These are phyloP conservation scores for Amphicarpaea edgeworthii DNA, from an alignment of 306 rosid species.

Conservation along the genomic window DNA sequence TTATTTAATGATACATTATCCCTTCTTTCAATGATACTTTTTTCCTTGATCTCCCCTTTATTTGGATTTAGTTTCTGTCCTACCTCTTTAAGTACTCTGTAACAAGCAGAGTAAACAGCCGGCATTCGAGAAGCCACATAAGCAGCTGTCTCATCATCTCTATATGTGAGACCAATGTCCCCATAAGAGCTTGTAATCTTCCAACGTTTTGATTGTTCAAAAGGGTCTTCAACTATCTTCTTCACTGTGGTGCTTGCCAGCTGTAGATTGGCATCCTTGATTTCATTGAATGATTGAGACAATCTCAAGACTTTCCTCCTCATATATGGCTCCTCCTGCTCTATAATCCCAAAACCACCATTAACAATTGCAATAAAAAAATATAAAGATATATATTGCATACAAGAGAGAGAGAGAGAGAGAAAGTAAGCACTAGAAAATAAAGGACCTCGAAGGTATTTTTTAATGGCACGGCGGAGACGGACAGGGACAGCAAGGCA, in stretches of 20 bases:
- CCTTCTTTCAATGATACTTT: constrained; percentile 11
- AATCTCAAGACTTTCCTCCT: constrained; percentile 83
- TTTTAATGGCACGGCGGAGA: constrained; percentile 89
- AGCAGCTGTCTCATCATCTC: constrained; percentile 81
- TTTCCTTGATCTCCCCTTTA: background rate
- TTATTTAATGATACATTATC: constrained; percentile 14
- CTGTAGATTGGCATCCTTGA: constrained; percentile 77
- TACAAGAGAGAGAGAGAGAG: background rate
- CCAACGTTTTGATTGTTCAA: constrained; percentile 84
- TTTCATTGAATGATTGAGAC: constrained; percentile 73
- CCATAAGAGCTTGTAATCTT: constrained; percentile 91
- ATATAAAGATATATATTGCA: background rate
- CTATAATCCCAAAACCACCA: constrained; percentile 58
- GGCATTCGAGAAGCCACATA: constrained; percentile 97
- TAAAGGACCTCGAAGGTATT: constrained; percentile 76
- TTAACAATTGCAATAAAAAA: constrained; percentile 21
- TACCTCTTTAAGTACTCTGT: constrained; percentile 93
- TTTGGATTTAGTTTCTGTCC: background rate
- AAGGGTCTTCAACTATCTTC: constrained; percentile 86
- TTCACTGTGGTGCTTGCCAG: constrained; percentile 62
- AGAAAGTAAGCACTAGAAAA: background rate
- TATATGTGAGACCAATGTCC: constrained; percentile 78
- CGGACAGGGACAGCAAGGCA: constrained; percentile 77
- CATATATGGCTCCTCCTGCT: constrained; percentile 84
- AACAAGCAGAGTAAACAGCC: constrained; percentile 92